Evolutionary conservation across 257 asterid species (phyloP), one percentile per base, ranked within the genome.

Genomic region (Solanum habrochaites): DNA sequence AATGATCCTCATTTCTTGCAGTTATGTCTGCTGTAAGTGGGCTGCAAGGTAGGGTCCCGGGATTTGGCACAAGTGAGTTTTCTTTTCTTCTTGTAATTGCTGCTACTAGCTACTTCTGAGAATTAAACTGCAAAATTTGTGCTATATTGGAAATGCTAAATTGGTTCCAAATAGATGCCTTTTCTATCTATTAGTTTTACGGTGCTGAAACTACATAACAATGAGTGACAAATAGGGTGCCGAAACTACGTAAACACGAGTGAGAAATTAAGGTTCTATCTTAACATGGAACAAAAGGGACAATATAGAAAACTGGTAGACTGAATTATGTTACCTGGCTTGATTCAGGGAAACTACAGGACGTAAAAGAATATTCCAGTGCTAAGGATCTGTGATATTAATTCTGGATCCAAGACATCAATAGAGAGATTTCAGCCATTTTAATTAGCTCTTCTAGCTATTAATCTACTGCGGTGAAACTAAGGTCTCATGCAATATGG

Each of bases 21-120:
- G 99, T 97, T 80, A 93, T 97, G 98, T 97, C 99, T 83, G 98
- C 98, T 78, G 96, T 97, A 89, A 95, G 98, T 66, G 99, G 99
- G 89, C 90, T 97, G 87, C 94, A 95, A 90, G 98, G 95, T 86
- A 95, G 92, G 66, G 80, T 97, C 88, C 94, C 95, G 4, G 98
- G 99, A 86, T 96, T 96, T 86, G 98, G 95, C 88, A 92, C 98
- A 90, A 93, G 98, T 96, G 82, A 42, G 94, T 91, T 82, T 86
- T 47, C 91, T 32, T 70, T 49, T 77, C 18, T 77, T 77, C 83
- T 77, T 80, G 66, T 83, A n/a, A 49, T n/a, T 31, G 83, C 73
- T 83, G 20, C 39, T 49, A 67, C 67, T 32, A 82, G 82, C 47
- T 78, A 29, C 80, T 73, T 74, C 45, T 62, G 74, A 21, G 74